These are phyloP conservation scores for Cyclaneusma minus DNA, from an alignment of 2,329 filamentous ascomycete species.

Conservation along the genomic window DNA sequence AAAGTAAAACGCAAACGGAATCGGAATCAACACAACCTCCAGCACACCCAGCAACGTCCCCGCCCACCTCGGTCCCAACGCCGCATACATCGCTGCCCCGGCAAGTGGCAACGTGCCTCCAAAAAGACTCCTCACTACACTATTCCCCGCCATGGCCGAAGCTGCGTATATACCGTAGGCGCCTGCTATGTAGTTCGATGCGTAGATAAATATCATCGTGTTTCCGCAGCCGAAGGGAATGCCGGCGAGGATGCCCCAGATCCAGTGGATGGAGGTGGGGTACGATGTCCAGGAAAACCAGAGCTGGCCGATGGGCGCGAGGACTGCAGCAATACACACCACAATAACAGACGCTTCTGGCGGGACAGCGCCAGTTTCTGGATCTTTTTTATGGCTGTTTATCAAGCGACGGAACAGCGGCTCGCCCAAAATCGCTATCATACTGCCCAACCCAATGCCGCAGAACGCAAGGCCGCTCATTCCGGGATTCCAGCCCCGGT, in stretches of 20 bases:
- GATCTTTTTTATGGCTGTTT: constrained; percentile 59
- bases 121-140: constrained; percentile 54
- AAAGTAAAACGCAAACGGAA: constrained; percentile 64
- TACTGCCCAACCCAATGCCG: constrained; percentile 50
- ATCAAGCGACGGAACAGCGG: constrained; percentile 65
- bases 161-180: constrained; percentile 73
- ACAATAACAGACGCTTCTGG: constrained; percentile 73
- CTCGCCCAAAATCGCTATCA: constrained; percentile 45
- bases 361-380: constrained; percentile 53
- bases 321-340: constrained; percentile 61
- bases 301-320: constrained; percentile 65
- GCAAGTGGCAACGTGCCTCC: constrained; percentile 70
- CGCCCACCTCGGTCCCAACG: constrained; percentile 61
- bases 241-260: constrained; percentile 63
- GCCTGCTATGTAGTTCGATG: constrained; percentile 63
- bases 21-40: constrained; percentile 60
- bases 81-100: constrained; percentile 54
- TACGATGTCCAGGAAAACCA: constrained; percentile 82
- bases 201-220: constrained; percentile 67
- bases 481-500: constrained; percentile 63
- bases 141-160: constrained; percentile 65
- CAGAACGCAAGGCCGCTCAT: constrained; percentile 64
- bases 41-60: constrained; percentile 61
- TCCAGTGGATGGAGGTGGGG: constrained; percentile 64
- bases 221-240: constrained; percentile 70